Evolutionary conservation across 768 basidiomycete genomes (phyloP).

Genomic region (Trichaptum fuscoviolaceum): DNA sequence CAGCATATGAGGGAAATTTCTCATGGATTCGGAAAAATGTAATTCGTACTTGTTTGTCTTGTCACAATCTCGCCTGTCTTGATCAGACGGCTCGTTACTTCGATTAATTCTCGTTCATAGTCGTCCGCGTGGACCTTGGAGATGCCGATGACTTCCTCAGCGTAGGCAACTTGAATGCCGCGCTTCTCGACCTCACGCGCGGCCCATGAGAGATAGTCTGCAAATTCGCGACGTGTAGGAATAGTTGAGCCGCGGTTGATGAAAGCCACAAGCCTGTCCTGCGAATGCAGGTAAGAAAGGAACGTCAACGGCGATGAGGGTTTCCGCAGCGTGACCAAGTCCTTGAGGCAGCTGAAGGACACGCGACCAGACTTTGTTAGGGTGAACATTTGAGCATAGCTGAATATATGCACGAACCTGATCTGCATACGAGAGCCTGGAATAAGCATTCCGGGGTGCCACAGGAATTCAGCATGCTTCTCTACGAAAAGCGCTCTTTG

Average conservation of each 20-base stretch:
- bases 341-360: slow-evolving; percentile 41
- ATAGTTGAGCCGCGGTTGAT: slow-evolving; percentile 48
- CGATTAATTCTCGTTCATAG: slow-evolving; percentile 28
- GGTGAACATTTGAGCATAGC: background rate
- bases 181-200: slow-evolving; percentile 37
- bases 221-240: slow-evolving; percentile 48
- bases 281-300: slow-evolving; percentile 45
- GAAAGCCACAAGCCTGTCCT: slow-evolving; percentile 44
- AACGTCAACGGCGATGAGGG: slow-evolving; percentile 49
- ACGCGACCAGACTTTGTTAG: background rate
- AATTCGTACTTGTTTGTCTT: slow-evolving; percentile 35
- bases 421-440: slow-evolving; percentile 51
- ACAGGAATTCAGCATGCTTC: slow-evolving; percentile 40
- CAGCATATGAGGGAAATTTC: slow-evolving; percentile 2
- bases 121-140: slow-evolving; percentile 15
- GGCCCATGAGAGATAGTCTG: slow-evolving; percentile 52
- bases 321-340: slow-evolving; percentile 47
- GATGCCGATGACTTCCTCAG: slow-evolving; percentile 41
- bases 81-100: slow-evolving; percentile 32
- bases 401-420: slow-evolving; percentile 25
- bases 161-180: slow-evolving; percentile 39
- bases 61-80: slow-evolving; percentile 29
- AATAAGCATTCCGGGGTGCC: slow-evolving; percentile 55
- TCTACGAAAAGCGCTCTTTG: slow-evolving; percentile 42
- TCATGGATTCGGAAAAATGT: slow-evolving; percentile 2